Conservation (phyloP, 306 rosid species). For the Sicyos baderoa region DNA sequence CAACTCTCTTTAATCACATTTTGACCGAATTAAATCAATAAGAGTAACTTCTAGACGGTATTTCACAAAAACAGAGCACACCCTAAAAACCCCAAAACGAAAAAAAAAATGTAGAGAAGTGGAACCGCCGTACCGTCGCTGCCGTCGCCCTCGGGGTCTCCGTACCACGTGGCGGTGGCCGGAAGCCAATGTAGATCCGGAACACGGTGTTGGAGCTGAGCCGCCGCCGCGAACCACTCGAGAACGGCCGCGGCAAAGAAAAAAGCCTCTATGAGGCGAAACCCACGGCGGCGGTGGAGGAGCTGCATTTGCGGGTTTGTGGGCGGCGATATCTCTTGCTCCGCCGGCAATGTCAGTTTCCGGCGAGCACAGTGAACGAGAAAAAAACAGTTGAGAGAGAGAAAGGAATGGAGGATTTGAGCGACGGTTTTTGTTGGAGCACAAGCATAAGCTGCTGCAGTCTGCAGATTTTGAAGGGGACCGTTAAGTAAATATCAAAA, state of each 20-base stretch:
- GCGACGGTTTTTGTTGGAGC: too few species aligned
- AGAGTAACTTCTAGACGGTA: not conserved
- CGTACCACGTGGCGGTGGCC: conserved; percentile 91
- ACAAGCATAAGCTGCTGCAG: not conserved
- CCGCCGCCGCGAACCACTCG: conserved; percentile 12
- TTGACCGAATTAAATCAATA: not conserved
- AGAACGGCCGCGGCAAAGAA: conserved; percentile 17
- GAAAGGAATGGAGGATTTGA: conserved; percentile 11
- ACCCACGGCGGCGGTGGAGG: conserved; percentile 19
- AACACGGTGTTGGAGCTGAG: conserved; percentile 26
- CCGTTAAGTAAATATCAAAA: conserved; percentile 9
- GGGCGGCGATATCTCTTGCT: conserved; percentile 16
- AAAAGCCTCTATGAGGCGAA: conserved; percentile 12
- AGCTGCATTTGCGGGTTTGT: conserved; percentile 34
- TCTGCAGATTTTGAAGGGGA: not conserved
- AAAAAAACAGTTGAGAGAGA: conserved; percentile 8
- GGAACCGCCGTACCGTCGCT: conserved; percentile 51
- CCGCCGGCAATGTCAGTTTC: conserved; percentile 18
- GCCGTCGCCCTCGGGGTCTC: conserved; percentile 91
- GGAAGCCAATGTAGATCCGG: conserved; percentile 54
- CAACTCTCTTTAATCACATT: not conserved
- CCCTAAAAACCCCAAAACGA: not conserved
- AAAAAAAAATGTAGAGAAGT: not conserved
- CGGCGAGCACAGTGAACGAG: conserved; percentile 17
- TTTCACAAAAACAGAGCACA: conserved; percentile 11